A percentile compares a stretch with the other conserved stretches of the same genome.
These are phyloP conservation scores for Auricularia cornea DNA, from an alignment of 768 basidiomycete genomes.

Conservation along the genomic window DNA sequence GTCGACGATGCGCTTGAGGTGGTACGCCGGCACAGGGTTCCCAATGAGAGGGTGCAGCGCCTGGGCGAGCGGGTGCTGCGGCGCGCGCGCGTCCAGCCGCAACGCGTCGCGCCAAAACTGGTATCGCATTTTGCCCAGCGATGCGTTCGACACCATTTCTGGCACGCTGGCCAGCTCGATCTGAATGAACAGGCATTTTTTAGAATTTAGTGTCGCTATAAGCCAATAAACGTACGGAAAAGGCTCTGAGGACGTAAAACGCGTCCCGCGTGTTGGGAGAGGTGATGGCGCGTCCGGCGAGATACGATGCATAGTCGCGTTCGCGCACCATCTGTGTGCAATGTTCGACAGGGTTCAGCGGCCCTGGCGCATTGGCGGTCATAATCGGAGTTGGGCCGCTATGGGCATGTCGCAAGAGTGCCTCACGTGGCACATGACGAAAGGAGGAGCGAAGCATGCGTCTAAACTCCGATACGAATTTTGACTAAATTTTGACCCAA, in stretches of 20 bases:
- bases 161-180: slow-evolving; percentile 71
- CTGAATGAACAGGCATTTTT: slow-evolving; percentile 26
- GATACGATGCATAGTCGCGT: slow-evolving; percentile 75
- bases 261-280: slow-evolving; percentile 55
- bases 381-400: too few relatives aligned
- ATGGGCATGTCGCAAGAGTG: too few relatives aligned
- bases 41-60: slow-evolving; percentile 46
- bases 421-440: too few relatives aligned
- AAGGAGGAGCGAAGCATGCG: too few relatives aligned
- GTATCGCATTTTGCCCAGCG: slow-evolving; percentile 76
- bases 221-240: slow-evolving; percentile 52
- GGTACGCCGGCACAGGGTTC: slow-evolving; percentile 55
- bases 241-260: slow-evolving; percentile 75
- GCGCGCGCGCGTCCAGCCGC: slow-evolving; percentile 66
- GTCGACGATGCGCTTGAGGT: slow-evolving; percentile 76
- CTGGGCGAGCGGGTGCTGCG: slow-evolving; percentile 71
- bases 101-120: slow-evolving; percentile 84
- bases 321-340: slow-evolving; percentile 65
- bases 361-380: too few relatives aligned
- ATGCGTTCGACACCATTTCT: slow-evolving; percentile 63
- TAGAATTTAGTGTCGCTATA: neutral
- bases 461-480: too few relatives aligned
- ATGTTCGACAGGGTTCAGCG: slow-evolving; percentile 27
- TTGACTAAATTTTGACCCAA: too few relatives aligned
- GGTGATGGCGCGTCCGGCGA: slow-evolving; percentile 56